A percentile compares a stretch with the other conserved stretches of the same genome.
Evolutionary conservation across 2,329 filamentous ascomycete species (phyloP).

Genomic region (Claviceps sp.): DNA sequence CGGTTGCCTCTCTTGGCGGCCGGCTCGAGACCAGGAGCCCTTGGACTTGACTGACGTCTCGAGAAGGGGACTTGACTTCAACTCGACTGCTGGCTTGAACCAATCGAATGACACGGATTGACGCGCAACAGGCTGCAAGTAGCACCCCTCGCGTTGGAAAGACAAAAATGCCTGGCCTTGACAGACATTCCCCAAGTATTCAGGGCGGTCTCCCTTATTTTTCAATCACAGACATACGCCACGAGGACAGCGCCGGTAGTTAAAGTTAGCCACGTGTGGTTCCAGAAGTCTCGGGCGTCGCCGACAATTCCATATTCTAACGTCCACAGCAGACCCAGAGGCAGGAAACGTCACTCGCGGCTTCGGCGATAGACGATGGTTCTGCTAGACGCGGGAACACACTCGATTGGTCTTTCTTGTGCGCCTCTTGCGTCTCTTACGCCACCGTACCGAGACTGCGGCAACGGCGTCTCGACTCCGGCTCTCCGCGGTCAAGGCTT

Average conservation of each 20-base stretch:
- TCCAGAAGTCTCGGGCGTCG: constrained; percentile 1
- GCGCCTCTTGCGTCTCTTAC: background rate
- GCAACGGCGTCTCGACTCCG: background rate
- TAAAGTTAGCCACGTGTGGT: background rate
- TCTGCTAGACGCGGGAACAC: background rate
- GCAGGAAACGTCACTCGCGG: background rate
- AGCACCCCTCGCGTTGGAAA: background rate
- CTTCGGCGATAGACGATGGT: background rate
- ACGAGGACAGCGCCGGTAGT: constrained; percentile 1
- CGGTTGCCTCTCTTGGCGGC: background rate
- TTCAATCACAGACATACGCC: background rate
- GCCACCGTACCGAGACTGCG: background rate
- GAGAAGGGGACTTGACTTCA: too few relatives aligned
- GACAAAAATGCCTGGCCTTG: background rate
- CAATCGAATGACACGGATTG: background rate
- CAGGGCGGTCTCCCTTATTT: background rate
- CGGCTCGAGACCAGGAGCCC: background rate
- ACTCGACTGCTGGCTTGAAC: background rate
- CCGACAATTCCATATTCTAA: background rate
- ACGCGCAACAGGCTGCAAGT: background rate
- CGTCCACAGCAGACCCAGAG: background rate
- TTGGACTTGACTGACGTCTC: background rate
- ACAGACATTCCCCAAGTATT: background rate
- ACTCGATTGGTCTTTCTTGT: background rate
- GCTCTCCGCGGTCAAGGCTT: background rate